Percentiles rank a stretch among this genome's conserved stretches.
Conservation (phyloP, 2,329 filamentous ascomycete genomes). For the Diplodia seriata region DNA sequence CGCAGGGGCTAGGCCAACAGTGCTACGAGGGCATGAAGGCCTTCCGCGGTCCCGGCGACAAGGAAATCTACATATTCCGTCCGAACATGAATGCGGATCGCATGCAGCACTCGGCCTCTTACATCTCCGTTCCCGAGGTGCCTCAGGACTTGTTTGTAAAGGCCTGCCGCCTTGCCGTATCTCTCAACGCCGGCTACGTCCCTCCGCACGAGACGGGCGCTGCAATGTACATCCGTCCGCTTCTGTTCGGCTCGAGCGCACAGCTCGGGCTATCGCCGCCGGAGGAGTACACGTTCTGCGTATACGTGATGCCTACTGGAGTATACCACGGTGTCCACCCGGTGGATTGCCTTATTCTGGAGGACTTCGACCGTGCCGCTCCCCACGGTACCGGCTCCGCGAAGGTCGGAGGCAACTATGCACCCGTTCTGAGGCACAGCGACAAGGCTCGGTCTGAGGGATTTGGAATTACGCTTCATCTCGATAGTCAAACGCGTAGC, state of each 20-base stretch:
- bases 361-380: conserved; percentile 93
- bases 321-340: conserved; percentile 92
- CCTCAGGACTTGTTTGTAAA: conserved; percentile 78
- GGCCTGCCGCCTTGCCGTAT: conserved; percentile 80
- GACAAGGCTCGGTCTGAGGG: conserved; percentile 79
- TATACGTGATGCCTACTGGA: conserved; percentile 89
- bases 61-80: conserved; percentile 83
- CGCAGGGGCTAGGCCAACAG: conserved; percentile 69
- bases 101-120: conserved; percentile 83
- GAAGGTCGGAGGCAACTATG: conserved; percentile 97
- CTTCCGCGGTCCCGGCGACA: conserved; percentile 77
- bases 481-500: conserved; percentile 82
- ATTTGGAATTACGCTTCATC: conserved; percentile 91
- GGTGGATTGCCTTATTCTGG: conserved; percentile 85
- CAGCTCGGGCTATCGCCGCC: conserved; percentile 87
- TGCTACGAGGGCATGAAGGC: conserved; percentile 99
- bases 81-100: conserved; percentile 83
- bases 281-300: conserved; percentile 89
- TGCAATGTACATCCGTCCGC: conserved; percentile 89
- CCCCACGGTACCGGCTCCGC: conserved; percentile 87
- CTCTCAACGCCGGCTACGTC: conserved; percentile 87
- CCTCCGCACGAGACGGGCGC: conserved; percentile 88
- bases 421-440: conserved; percentile 86
- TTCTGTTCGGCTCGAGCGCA: conserved; percentile 85
- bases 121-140: conserved; percentile 82